Base-by-base conservation (phyloP, 148 eudicot species). In the Silene uniflora region DNA sequence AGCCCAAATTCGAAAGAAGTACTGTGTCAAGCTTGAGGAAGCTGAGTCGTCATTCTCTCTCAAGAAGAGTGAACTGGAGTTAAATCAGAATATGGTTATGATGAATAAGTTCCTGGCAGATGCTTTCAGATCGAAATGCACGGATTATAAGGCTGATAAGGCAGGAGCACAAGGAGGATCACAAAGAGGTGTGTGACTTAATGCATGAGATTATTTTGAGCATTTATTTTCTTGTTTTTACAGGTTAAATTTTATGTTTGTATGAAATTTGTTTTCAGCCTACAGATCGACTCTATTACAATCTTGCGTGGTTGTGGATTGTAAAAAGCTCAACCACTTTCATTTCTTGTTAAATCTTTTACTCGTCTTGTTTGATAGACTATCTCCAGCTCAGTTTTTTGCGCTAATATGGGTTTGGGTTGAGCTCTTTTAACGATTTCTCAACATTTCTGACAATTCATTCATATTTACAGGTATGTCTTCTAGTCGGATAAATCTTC, bases 91-190 rank as follows among this genome's bases (percentile, higher is more conserved):
- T 49, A 87, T 74, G 76, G 90, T 90, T 59, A 65, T 76, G 76
- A 84, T 88, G 92, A 89, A 89, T 77, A 89, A 85, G 80, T 74
- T 78, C 25, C 83, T 94, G 76, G 98, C 96, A 27, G 91, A 86
- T 59, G 90, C 90, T 80, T 85, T 90, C 75, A 83, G 86, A 61
- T 83, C 85, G 8, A 94, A 87, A 77, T 90, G 90, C 87, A 62
- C 70, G 67, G 93, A 88, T 69, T 70, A 74, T 47, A 86, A 81
- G 83, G 77, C 88, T 39, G 44, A 39, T 39, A 39, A 39, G 10
- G 44, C 8, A 52, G 71, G 59, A 22, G 77, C 32, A 61, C 84
- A 18, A 85, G 79, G 67, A n/a, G 72, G 73, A 84, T 77, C 25
- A 69, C 92, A 77, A 82, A 87, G 76, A 84, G 90, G 93, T 91